phyloP scores from a whole-genome alignment of 305 asterid genomes.

The Plantago rigida region DNA sequence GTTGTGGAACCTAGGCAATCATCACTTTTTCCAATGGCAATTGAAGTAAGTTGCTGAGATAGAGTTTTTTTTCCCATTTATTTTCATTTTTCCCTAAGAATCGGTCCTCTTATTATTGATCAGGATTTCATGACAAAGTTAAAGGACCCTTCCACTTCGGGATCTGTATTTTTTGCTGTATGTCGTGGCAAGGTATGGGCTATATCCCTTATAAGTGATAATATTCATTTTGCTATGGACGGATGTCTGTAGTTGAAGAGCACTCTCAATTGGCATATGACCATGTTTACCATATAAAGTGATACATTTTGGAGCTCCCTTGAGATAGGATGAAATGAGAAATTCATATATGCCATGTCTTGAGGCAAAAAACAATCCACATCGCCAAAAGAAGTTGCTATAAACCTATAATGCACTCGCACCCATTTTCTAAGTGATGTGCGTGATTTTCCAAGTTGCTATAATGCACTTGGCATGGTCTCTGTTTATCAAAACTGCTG shows the following conservation, averaged over 20 bases:
- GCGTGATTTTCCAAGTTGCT: too few relatives aligned
- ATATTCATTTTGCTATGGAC: constrained; percentile 5
- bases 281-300: too few relatives aligned
- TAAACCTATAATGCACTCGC: too few relatives aligned
- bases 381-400: too few relatives aligned
- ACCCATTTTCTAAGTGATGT: too few relatives aligned
- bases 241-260: neutral
- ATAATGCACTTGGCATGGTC: too few relatives aligned
- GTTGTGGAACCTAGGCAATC: constrained; percentile 97
- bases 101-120: constrained; percentile 25
- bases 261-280: too few relatives aligned
- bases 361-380: too few relatives aligned
- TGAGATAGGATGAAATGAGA: too few relatives aligned
- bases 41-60: constrained; percentile 51
- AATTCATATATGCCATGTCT: too few relatives aligned
- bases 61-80: constrained; percentile 13
- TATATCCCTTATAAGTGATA: constrained; percentile 9
- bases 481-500: too few relatives aligned
- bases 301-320: too few relatives aligned
- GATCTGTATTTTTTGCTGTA: constrained; percentile 90
- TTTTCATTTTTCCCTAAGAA: constrained; percentile 18
- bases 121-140: constrained; percentile 88
- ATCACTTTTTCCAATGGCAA: constrained; percentile 70
- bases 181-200: constrained; percentile 91
- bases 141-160: constrained; percentile 57